phyloP scores from a whole-genome alignment of 805 yeast species.

The Candida xyloterini region DNA sequence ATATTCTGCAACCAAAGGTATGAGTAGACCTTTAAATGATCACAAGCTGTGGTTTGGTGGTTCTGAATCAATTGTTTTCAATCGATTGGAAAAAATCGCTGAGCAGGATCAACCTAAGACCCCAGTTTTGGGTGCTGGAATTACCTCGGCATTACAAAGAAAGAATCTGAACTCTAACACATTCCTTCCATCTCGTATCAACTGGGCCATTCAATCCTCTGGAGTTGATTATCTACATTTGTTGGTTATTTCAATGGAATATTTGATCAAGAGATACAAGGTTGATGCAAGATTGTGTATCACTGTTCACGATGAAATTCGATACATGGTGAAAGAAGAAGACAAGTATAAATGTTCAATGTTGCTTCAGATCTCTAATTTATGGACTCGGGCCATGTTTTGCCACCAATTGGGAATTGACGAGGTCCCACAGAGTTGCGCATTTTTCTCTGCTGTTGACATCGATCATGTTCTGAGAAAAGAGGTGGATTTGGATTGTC shows the following conservation, averaged over 20 bases:
- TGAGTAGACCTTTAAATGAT: slow-evolving; percentile 28
- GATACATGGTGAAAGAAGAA: slow-evolving; percentile 71
- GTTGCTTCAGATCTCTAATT: slow-evolving; percentile 81
- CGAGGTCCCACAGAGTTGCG: slow-evolving; percentile 91
- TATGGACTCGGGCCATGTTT: slow-evolving; percentile 96
- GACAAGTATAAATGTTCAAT: slow-evolving; percentile 77
- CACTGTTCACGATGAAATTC: slow-evolving; percentile 93
- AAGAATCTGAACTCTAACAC: slow-evolving; percentile 60
- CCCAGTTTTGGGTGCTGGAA: slow-evolving; percentile 90
- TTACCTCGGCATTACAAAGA: slow-evolving; percentile 76
- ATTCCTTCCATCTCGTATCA: slow-evolving; percentile 85
- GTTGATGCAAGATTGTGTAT: slow-evolving; percentile 75
- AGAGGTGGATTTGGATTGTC: slow-evolving; percentile 88
- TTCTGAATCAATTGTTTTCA: slow-evolving; percentile 88
- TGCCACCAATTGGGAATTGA: slow-evolving; percentile 87
- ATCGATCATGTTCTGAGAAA: slow-evolving; percentile 84
- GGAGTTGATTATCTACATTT: slow-evolving; percentile 96
- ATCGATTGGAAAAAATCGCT: slow-evolving; percentile 84
- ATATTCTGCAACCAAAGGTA: slow-evolving; percentile 84
- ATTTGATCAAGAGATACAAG: slow-evolving; percentile 58
- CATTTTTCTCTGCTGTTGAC: slow-evolving; percentile 92
- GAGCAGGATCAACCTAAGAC: slow-evolving; percentile 77
- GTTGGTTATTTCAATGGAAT: slow-evolving; percentile 82
- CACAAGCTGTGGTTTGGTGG: slow-evolving; percentile 73
- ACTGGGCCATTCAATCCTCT: slow-evolving; percentile 97